Percentiles rank a stretch among this genome's conserved stretches.
Evolutionary conservation across 306 rosid species (phyloP).

Genomic region (Quercus parvula): DNA sequence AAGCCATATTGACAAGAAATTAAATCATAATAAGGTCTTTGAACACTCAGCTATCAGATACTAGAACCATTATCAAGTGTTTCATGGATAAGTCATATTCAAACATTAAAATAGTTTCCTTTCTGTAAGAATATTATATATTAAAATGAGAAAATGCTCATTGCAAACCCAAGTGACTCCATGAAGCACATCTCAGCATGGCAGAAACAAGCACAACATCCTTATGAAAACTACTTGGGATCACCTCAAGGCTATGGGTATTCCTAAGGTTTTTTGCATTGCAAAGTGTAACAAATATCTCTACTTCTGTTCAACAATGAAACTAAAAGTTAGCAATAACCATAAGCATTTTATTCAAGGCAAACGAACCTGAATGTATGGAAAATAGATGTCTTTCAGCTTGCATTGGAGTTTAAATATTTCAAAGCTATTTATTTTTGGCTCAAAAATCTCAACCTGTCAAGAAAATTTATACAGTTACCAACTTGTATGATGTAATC

Average conservation of each 20-base stretch:
- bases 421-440: slow-evolving; percentile 27
- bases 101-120: no score
- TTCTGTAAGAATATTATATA: neutral
- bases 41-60: no score
- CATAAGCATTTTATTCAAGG: neutral
- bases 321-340: neutral
- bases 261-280: neutral
- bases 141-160: neutral
- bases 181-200: neutral
- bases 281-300: neutral
- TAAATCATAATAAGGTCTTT: no score
- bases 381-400: slow-evolving; percentile 66
- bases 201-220: neutral
- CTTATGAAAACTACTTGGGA: neutral
- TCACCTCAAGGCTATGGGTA: neutral
- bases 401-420: slow-evolving; percentile 39
- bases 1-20: no score
- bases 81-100: no score
- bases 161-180: neutral
- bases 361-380: slow-evolving; percentile 59
- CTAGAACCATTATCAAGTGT: no score
- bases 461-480: neutral
- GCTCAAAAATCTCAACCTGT: slow-evolving; percentile 54
- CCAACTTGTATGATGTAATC: neutral
- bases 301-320: neutral